Evolutionary conservation across 1,284 basidiomycete genomes (phyloP).

Genomic region (Moesziomyces globuligerus): DNA sequence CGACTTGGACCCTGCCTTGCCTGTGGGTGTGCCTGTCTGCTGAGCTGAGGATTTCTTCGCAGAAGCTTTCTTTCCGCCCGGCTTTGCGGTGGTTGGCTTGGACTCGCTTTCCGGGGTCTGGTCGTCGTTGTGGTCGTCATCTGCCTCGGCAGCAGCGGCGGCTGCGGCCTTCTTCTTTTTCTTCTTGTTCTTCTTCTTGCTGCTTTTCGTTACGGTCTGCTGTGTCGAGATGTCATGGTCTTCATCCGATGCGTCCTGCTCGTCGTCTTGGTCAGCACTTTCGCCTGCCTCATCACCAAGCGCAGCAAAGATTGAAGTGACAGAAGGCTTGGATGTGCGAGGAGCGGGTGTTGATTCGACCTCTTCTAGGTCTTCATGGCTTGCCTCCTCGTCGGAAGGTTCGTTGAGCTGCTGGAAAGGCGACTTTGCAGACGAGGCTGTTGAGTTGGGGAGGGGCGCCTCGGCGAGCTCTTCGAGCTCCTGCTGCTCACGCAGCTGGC

Average conservation of each 20-base stretch:
- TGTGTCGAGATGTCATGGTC: slow-evolving; percentile 36
- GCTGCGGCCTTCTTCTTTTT: slow-evolving; percentile 60
- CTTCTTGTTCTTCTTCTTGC: slow-evolving; percentile 60
- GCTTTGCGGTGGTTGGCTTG: not conserved
- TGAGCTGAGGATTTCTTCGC: slow-evolving; percentile 25
- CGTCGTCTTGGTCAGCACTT: slow-evolving; percentile 18
- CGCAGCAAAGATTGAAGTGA: slow-evolving; percentile 48
- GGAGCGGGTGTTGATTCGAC: not conserved
- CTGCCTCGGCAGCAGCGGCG: not conserved
- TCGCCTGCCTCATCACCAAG: slow-evolving; percentile 34
- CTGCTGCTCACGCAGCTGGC: slow-evolving; percentile 60
- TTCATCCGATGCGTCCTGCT: slow-evolving; percentile 29
- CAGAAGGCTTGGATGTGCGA: slow-evolving; percentile 1
- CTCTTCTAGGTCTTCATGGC: slow-evolving; percentile 13
- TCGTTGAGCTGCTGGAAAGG: slow-evolving; percentile 26
- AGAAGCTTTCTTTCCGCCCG: slow-evolving; percentile 21
- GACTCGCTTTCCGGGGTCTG: not conserved
- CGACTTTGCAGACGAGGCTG: slow-evolving; percentile 9
- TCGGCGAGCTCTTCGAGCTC: slow-evolving; percentile 57
- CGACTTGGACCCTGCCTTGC: slow-evolving; percentile 2
- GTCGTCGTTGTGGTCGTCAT: not conserved
- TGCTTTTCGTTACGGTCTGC: slow-evolving; percentile 20
- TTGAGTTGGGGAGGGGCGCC: slow-evolving; percentile 8
- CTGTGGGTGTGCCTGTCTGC: not conserved
- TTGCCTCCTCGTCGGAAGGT: slow-evolving; percentile 8